Evolutionary conservation across 2,329 filamentous ascomycete genomes (phyloP).

Genomic region (Xylaria sp.): DNA sequence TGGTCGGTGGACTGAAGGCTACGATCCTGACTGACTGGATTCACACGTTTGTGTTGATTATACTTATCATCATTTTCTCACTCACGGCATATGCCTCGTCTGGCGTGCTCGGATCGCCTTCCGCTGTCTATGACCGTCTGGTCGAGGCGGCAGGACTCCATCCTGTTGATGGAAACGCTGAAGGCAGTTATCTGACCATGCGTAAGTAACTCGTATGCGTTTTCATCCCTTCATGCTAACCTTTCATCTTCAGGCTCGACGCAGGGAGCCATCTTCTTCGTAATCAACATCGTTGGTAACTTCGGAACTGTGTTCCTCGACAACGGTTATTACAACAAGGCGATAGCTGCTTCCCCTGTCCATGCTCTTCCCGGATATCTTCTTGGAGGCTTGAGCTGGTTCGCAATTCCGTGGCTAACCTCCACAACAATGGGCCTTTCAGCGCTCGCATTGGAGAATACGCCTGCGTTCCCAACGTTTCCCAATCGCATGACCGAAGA

Average conservation of each 20-base stretch:
- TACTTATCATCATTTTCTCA: slow-evolving; percentile 81
- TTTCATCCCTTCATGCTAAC: slow-evolving; percentile 3
- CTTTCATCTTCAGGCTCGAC: slow-evolving; percentile 42
- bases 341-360: slow-evolving; percentile 79
- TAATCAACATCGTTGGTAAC: slow-evolving; percentile 84
- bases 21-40: slow-evolving; percentile 83
- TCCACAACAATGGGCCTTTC: slow-evolving; percentile 85
- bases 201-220: slow-evolving; percentile 28
- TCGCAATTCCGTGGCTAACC: slow-evolving; percentile 85
- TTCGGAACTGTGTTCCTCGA: slow-evolving; percentile 82
- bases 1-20: slow-evolving; percentile 52
- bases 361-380: slow-evolving; percentile 86
- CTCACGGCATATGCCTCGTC: slow-evolving; percentile 76
- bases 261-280: slow-evolving; percentile 82
- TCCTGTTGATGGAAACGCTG: slow-evolving; percentile 72
- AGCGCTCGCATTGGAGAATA: slow-evolving; percentile 72
- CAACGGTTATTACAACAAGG: slow-evolving; percentile 90
- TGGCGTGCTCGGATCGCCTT: slow-evolving; percentile 65
- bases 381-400: slow-evolving; percentile 81
- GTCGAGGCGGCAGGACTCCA: slow-evolving; percentile 61
- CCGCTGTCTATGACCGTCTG: slow-evolving; percentile 72
- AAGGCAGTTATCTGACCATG: slow-evolving; percentile 86
- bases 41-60: slow-evolving; percentile 76
- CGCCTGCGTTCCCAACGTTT: slow-evolving; percentile 65
- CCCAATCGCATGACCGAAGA: slow-evolving; percentile 64